These are phyloP conservation scores for Phaeophleospora eucalypticola DNA, from an alignment of 2,329 filamentous ascomycete genomes.

Conservation along the genomic window DNA sequence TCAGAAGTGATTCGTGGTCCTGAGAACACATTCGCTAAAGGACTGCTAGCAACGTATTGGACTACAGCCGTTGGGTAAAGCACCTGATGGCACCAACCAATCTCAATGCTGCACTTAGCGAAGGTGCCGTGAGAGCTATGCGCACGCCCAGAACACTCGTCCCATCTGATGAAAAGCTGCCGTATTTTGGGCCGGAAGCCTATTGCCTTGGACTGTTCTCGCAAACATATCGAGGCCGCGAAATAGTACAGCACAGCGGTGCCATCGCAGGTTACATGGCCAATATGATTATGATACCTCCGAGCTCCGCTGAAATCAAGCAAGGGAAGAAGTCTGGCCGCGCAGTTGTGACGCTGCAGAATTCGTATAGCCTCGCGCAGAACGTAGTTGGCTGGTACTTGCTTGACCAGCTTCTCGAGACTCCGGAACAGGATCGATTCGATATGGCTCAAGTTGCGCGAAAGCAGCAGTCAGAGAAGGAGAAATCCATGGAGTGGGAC, in stretches of 20 bases:
- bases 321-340: slow-evolving; percentile 30
- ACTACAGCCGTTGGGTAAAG: slow-evolving; percentile 52
- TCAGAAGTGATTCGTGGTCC: no score
- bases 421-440: slow-evolving; percentile 4
- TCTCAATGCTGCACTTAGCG: slow-evolving; percentile 4
- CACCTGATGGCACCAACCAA: slow-evolving; percentile 41
- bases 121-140: slow-evolving; percentile 9
- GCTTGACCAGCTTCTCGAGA: slow-evolving; percentile 7
- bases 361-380: slow-evolving; percentile 11
- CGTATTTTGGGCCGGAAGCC: slow-evolving; percentile 30
- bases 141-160: slow-evolving; percentile 13
- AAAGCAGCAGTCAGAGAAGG: not conserved
- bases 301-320: slow-evolving; percentile 7
- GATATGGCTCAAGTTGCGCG: slow-evolving; percentile 2
- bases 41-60: slow-evolving; percentile 47
- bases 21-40: no score
- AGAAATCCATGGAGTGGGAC: slow-evolving; percentile 4
- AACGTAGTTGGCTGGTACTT: slow-evolving; percentile 8
- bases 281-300: slow-evolving; percentile 44
- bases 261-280: slow-evolving; percentile 45
- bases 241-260: slow-evolving; percentile 43
- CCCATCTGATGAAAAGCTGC: slow-evolving; percentile 3
- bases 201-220: slow-evolving; percentile 43
- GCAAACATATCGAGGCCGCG: slow-evolving; percentile 42
- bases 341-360: slow-evolving; percentile 37